Evolutionary conservation across 1,284 basidiomycete genomes (phyloP), one percentile per base, ranked within the genome.

Genomic region (Puccinia coronata): DNA sequence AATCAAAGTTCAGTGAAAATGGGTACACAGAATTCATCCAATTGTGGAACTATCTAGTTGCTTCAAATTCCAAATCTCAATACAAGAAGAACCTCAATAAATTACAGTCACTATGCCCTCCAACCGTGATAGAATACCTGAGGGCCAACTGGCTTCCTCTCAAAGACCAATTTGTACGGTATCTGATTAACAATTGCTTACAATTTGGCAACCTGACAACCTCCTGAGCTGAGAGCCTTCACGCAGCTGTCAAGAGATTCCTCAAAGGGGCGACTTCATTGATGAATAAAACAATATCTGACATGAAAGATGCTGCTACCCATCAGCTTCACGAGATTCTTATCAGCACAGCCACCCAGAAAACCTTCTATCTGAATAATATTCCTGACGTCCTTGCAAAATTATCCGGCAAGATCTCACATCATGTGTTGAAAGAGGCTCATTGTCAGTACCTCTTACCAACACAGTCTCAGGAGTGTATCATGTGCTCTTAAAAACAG

Each of bases 201-300:
- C 49, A 72, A 25, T 72, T 72, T 55, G 53, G 41, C 4, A 72
- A 72, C 47, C 2, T 34, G 18, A 72, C 16, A 34, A 72, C 70
- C 4, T 72, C 70, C 23, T 5, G 70, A n/a, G 6, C 34, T 20
- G 70, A 72, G 41, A 49, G 47, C n/a, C 70, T 34, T 18, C 28
- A 72, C 28, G n/a, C 70, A 2, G 23, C 41, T 34, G 31, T 72
- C 34, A 72, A 72, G 47, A 34, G 25, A 2, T 72, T 51, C 34
- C 41, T 72, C 9, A 53, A 28, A 20, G 49, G 47, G 18, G 18
- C 70, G 55, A 53, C 47, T 12, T 36, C 28, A 8, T 34, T 34
- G 36, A 61, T 61, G 59, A 18, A 9, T 14, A 61, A 28, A 12
- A 61, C 59, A 36, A 36, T 61, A 4, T 61, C 59, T 16, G 14